Evolutionary conservation across 352 stramenopile genomes (phyloP).

Genomic region (Phytophthora cryptogea): DNA sequence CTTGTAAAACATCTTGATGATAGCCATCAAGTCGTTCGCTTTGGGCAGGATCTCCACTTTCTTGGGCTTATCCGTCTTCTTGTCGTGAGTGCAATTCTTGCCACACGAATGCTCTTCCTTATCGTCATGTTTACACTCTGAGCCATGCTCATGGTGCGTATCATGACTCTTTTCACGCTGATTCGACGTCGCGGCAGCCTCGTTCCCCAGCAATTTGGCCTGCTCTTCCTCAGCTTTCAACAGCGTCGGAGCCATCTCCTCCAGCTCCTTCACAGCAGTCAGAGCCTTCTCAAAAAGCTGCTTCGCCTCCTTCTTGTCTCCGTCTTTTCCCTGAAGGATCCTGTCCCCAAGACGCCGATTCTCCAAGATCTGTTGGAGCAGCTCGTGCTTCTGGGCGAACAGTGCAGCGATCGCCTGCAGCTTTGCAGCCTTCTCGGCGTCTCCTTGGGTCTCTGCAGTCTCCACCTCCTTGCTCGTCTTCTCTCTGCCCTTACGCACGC

Average conservation of each 20-base stretch:
- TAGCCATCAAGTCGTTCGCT: slow-evolving; percentile 50
- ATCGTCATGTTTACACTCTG: slow-evolving; percentile 5
- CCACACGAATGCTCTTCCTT: slow-evolving; percentile 17
- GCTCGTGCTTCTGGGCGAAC: slow-evolving; percentile 51
- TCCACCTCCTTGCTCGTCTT: neutral
- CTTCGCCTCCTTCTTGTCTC: slow-evolving; percentile 21
- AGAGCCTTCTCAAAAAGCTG: slow-evolving; percentile 43
- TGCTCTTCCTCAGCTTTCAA: slow-evolving; percentile 31
- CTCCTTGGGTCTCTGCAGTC: neutral
- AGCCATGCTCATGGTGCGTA: neutral
- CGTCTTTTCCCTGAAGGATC: slow-evolving; percentile 17
- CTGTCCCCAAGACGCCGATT: slow-evolving; percentile 44
- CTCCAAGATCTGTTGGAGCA: slow-evolving; percentile 55
- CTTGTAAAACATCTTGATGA: slow-evolving; percentile 73
- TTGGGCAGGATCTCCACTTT: slow-evolving; percentile 36
- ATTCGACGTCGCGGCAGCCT: slow-evolving; percentile 4
- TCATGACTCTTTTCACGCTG: slow-evolving; percentile 6
- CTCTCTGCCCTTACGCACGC: slow-evolving; percentile 4
- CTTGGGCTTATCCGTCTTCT: slow-evolving; percentile 11
- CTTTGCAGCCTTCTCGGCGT: slow-evolving; percentile 6
- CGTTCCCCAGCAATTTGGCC: slow-evolving; percentile 5
- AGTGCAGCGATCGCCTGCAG: slow-evolving; percentile 42
- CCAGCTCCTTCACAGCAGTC: slow-evolving; percentile 33
- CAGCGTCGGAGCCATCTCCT: slow-evolving; percentile 47
- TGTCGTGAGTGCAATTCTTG: slow-evolving; percentile 20